A percentile compares a stretch with the other conserved stretches of the same genome.
Conservation (phyloP, 257 asterid species). For the Fraxinus excelsior region DNA sequence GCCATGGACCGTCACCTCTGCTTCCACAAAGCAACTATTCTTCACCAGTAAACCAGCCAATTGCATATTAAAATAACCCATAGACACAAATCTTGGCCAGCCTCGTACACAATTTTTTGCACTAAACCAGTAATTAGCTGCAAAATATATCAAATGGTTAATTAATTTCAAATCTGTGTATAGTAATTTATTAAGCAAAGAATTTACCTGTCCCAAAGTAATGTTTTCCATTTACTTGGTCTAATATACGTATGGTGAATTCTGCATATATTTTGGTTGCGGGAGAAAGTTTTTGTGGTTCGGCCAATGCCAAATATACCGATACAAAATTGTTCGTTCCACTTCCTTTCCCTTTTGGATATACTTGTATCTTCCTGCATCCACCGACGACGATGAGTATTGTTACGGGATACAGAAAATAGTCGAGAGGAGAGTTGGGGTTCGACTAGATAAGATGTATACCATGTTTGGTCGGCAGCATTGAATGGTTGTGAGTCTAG, state of each 20-base stretch:
- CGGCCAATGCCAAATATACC: slow-evolving; percentile 58
- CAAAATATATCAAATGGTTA: slow-evolving; percentile 19
- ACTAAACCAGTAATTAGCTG: slow-evolving; percentile 73
- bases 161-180: not conserved
- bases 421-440: not conserved
- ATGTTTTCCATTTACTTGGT: slow-evolving; percentile 42
- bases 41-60: slow-evolving; percentile 39
- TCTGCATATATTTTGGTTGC: slow-evolving; percentile 51
- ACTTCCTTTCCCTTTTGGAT: slow-evolving; percentile 61
- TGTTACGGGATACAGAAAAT: not conserved
- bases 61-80: slow-evolving; percentile 37
- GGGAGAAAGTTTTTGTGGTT: slow-evolving; percentile 45
- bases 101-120: slow-evolving; percentile 44
- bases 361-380: slow-evolving; percentile 64
- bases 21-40: slow-evolving; percentile 54
- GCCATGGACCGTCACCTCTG: slow-evolving; percentile 62
- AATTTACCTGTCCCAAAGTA: slow-evolving; percentile 50
- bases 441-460: not conserved
- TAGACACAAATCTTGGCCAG: slow-evolving; percentile 60
- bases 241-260: slow-evolving; percentile 53
- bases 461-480: slow-evolving; percentile 59
- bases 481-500: slow-evolving; percentile 51
- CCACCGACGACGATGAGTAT: not conserved
- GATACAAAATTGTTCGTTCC: slow-evolving; percentile 54
- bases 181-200: not conserved